Evolutionary conservation across 176 grass and related monocot genomes (phyloP).

Genomic region (Bromus sterilis): DNA sequence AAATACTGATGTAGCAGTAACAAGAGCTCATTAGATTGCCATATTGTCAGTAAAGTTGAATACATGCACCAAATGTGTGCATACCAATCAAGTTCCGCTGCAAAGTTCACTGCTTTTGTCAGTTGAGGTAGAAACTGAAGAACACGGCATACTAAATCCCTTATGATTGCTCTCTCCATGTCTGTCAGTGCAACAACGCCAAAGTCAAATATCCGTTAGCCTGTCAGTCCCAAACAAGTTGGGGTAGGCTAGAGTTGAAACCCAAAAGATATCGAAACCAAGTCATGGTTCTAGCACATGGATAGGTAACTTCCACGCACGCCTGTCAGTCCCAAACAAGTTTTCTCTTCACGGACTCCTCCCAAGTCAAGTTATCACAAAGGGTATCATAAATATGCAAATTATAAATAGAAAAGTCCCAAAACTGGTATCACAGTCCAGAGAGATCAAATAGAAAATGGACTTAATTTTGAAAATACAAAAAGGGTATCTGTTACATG

Average conservation of each 20-base stretch:
- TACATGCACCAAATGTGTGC: not conserved
- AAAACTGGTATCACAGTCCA: constrained; percentile 1
- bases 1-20: constrained; percentile 50
- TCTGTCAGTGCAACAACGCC: constrained; percentile 32
- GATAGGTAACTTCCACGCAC: too few relatives aligned
- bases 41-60: not conserved
- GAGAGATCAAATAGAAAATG: not conserved
- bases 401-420: not conserved
- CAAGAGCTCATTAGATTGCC: not conserved
- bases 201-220: constrained; percentile 1
- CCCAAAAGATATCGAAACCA: too few relatives aligned
- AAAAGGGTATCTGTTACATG: not conserved
- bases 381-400: not conserved
- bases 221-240: too few relatives aligned
- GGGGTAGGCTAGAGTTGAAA: too few relatives aligned
- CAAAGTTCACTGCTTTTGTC: constrained; percentile 82
- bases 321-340: too few relatives aligned
- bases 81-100: constrained; percentile 99
- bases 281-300: too few relatives aligned
- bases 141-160: constrained; percentile 77
- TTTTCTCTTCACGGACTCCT: too few relatives aligned
- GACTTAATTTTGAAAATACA: not conserved
- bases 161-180: constrained; percentile 98
- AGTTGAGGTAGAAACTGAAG: constrained; percentile 76
- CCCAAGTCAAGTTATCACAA: too few relatives aligned